Evolutionary conservation across 306 rosid genomes (phyloP).

Genomic region (Cotoneaster glaucophyllus): DNA sequence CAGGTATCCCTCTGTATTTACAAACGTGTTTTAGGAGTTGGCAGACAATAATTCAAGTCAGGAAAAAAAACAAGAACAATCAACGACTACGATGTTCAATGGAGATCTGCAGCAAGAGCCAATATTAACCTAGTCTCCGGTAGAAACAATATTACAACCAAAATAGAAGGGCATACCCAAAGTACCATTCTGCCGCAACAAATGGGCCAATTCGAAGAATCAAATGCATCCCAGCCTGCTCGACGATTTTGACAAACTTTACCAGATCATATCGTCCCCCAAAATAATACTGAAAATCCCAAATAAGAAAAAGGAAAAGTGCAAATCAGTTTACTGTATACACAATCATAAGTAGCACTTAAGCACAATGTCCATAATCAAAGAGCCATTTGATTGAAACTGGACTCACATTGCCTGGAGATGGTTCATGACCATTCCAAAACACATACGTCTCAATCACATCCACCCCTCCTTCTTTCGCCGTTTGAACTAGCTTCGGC

Average conservation of each 20-base stretch:
- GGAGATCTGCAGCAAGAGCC: background rate
- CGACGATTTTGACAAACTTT: constrained; percentile 45
- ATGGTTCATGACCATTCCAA: constrained; percentile 94
- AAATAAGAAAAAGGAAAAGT: background rate
- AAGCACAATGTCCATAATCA: background rate
- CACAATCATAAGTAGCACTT: background rate
- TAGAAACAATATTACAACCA: background rate
- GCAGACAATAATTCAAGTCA: background rate
- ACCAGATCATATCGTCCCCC: constrained; percentile 53
- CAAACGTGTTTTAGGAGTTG: background rate
- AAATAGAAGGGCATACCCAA: constrained; percentile 24
- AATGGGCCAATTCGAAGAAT: constrained; percentile 59
- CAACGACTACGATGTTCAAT: background rate
- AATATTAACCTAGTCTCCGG: background rate
- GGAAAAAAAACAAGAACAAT: constrained; percentile 7
- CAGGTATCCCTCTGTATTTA: constrained; percentile 80
- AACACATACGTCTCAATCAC: constrained; percentile 88
- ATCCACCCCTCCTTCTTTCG: constrained; percentile 81
- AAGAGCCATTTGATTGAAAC: background rate
- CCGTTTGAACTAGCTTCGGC: constrained; percentile 79
- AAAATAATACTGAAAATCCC: constrained; percentile 35
- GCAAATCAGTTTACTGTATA: background rate
- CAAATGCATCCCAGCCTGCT: constrained; percentile 41
- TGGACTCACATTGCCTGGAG: constrained; percentile 76
- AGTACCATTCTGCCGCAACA: constrained; percentile 54